Evolutionary conservation across 1,139 yeast species (phyloP).

Genomic region (Sugiyamaella sp.): DNA sequence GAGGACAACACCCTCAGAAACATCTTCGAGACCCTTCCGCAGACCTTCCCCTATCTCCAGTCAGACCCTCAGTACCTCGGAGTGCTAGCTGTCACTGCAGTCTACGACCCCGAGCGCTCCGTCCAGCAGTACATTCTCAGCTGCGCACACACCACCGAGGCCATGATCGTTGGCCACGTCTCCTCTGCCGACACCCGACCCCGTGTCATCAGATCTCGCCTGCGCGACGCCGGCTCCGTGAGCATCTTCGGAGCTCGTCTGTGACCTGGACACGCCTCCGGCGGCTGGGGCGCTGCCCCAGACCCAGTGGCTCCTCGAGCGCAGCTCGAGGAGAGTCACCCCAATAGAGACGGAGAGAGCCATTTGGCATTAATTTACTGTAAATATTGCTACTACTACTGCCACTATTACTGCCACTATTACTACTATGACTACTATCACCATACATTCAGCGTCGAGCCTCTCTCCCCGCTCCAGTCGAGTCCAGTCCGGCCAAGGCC

Average conservation of each 20-base stretch:
- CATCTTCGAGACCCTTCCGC: slow-evolving; percentile 7
- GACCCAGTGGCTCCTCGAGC: slow-evolving; percentile 10
- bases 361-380: too few species aligned
- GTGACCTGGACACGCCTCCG: not conserved
- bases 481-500: too few species aligned
- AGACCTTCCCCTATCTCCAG: slow-evolving; percentile 25
- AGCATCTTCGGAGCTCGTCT: slow-evolving; percentile 16
- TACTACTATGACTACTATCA: too few species aligned
- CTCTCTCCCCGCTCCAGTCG: too few species aligned
- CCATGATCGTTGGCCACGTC: slow-evolving; percentile 31
- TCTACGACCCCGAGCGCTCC: not conserved
- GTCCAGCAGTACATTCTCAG: slow-evolving; percentile 20
- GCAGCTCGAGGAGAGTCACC: not conserved
- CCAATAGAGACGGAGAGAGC: too few species aligned
- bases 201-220: slow-evolving; percentile 6
- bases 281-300: slow-evolving; percentile 14
- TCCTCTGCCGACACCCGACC: slow-evolving; percentile 10
- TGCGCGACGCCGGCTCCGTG: slow-evolving; percentile 12
- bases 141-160: slow-evolving; percentile 35
- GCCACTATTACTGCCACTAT: not conserved
- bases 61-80: slow-evolving; percentile 34
- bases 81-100: slow-evolving; percentile 24
- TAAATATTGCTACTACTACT: too few species aligned
- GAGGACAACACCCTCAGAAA: not conserved
- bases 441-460: too few species aligned